phyloP scores from a whole-genome alignment of 139 green algal genomes.

The Ettlia oleoabundans region DNA sequence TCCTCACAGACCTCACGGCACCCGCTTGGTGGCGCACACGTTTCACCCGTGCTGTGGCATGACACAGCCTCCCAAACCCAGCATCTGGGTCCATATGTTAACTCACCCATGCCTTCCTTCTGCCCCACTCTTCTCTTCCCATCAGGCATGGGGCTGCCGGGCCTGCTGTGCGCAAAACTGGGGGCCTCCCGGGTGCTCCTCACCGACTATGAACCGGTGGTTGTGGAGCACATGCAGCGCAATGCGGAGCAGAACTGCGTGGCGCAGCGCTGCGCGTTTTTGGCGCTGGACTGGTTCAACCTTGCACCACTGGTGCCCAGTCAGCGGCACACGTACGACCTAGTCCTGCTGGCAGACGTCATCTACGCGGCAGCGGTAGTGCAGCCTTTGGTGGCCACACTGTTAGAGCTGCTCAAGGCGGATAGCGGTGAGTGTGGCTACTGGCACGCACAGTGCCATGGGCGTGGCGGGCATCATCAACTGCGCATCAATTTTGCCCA shows the following conservation, averaged over 20 bases:
- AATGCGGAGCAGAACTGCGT: conserved; percentile 5
- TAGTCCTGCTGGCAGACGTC: conserved; percentile 33
- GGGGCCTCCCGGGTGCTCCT: neutral
- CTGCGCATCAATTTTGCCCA: too few species aligned
- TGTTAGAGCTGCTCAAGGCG: conserved; percentile 10
- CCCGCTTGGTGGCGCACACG: too few species aligned
- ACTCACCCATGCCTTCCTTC: too few species aligned
- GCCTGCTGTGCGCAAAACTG: conserved; percentile 32
- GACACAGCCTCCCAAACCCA: too few species aligned
- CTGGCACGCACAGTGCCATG: too few species aligned
- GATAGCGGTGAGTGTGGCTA: too few species aligned
- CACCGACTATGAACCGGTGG: conserved; percentile 36
- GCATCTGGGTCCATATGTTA: too few species aligned
- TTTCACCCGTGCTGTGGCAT: too few species aligned
- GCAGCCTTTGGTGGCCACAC: conserved; percentile 20
- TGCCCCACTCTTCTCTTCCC: too few species aligned
- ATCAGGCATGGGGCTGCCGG: conserved; percentile 36
- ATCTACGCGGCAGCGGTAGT: conserved; percentile 29
- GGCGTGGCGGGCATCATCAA: too few species aligned
- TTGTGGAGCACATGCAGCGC: neutral
- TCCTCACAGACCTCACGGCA: too few species aligned
- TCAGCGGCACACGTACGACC: neutral
- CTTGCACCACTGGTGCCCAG: neutral
- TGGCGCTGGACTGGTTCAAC: conserved; percentile 24
- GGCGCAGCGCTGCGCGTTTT: neutral